Percentiles rank a stretch among this genome's conserved stretches.
Conservation (phyloP, 2,329 filamentous ascomycete genomes). For the Sporothrix pallida region DNA sequence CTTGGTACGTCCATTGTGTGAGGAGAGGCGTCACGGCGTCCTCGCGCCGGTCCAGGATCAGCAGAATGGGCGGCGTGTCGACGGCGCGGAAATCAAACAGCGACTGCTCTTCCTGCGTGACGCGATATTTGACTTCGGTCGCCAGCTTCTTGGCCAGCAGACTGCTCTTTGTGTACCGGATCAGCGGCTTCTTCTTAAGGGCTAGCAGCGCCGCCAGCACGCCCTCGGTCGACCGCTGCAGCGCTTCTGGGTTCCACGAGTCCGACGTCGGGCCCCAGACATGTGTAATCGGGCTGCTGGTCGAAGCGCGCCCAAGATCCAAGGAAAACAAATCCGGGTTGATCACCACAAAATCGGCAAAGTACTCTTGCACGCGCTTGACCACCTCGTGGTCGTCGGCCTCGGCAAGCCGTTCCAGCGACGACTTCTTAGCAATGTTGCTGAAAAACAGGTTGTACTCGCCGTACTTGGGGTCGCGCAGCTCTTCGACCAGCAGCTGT, state of each 20-base stretch:
- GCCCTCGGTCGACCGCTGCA: conserved; percentile 87
- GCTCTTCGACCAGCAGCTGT: conserved; percentile 91
- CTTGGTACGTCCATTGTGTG: conserved; percentile 99
- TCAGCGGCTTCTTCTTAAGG: conserved; percentile 94
- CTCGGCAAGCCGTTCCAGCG: conserved; percentile 90
- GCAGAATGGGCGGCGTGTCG: conserved; percentile 90
- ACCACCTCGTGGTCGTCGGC: conserved; percentile 98
- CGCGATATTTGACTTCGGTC: conserved; percentile 87
- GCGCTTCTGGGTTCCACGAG: conserved; percentile 85
- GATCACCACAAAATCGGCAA: conserved; percentile 92
- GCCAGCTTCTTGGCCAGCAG: conserved; percentile 89
- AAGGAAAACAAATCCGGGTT: conserved; percentile 93
- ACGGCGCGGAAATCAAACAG: conserved; percentile 95
- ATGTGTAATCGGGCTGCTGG: conserved; percentile 53
- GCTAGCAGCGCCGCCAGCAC: conserved; percentile 82
- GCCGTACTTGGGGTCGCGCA: conserved; percentile 94
- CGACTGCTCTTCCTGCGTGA: conserved; percentile 94
- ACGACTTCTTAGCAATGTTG: conserved; percentile 96
- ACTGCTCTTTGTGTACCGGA: conserved; percentile 92
- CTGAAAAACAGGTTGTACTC: conserved; percentile 98
- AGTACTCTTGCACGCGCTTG: conserved; percentile 91
- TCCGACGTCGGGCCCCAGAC: conserved; percentile 85
- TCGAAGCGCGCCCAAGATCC: conserved; percentile 54
- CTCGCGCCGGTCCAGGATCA: conserved; percentile 88
- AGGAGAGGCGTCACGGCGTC: conserved; percentile 93